Conservation (phyloP, 192 early-diverging fungal genomes). For the Coemansia reversa region DNA sequence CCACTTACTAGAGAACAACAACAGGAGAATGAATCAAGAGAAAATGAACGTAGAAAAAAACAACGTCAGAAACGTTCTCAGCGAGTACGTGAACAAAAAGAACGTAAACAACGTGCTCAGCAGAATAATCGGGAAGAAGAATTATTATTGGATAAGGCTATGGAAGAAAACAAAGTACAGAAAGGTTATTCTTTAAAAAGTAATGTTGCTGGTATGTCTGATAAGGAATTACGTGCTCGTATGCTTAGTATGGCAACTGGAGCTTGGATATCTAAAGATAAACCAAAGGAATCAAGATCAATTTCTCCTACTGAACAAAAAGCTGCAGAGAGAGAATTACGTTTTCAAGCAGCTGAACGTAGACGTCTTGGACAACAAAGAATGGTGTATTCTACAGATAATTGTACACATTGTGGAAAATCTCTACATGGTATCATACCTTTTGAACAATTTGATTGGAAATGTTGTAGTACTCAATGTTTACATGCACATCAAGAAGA, state of each 20-base stretch:
- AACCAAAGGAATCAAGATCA: neutral
- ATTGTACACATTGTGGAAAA: constrained; percentile 59
- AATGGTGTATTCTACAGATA: neutral
- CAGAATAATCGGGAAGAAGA: constrained; percentile 4
- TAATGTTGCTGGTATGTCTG: constrained; percentile 11
- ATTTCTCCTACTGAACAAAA: constrained; percentile 22
- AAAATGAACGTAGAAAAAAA: constrained; percentile 15
- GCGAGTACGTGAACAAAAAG: constrained; percentile 8
- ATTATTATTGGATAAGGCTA: constrained; percentile 8
- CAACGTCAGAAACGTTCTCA: constrained; percentile 16
- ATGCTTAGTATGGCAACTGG: constrained; percentile 24
- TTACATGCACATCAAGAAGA: constrained; percentile 27
- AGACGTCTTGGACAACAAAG: constrained; percentile 20
- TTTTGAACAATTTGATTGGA: constrained; percentile 76
- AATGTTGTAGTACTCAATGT: constrained; percentile 59
- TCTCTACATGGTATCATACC: constrained; percentile 57
- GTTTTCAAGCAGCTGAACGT: constrained; percentile 30
- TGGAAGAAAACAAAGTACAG: constrained; percentile 3
- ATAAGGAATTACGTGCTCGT: constrained; percentile 14
- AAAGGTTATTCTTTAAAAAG: neutral
- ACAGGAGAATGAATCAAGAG: constrained; percentile 20
- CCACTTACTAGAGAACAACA: constrained; percentile 20
- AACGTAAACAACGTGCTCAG: constrained; percentile 8
- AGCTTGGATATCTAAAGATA: neutral
- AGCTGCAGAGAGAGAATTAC: constrained; percentile 35